phyloP scores from a whole-genome alignment of 2,329 filamentous ascomycete genomes.

The Fusarium sp. region DNA sequence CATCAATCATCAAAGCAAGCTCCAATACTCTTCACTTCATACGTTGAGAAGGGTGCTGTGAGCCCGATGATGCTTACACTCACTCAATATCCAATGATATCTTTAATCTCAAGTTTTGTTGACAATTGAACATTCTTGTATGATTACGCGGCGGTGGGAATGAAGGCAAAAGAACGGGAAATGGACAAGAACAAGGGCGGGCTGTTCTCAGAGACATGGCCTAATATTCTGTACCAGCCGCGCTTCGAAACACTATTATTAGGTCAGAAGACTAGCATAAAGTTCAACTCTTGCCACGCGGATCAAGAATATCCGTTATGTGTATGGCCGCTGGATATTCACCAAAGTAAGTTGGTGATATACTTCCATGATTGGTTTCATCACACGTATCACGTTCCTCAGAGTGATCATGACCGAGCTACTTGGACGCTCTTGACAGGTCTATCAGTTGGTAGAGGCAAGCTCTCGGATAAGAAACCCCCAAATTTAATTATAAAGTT shows the following conservation, averaged over 20 bases:
- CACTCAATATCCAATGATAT: background rate
- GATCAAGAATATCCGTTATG: background rate
- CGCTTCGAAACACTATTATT: background rate
- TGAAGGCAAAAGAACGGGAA: slow-evolving; percentile 22
- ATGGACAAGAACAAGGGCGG: slow-evolving; percentile 15
- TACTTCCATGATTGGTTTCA: background rate
- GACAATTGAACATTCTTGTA: background rate
- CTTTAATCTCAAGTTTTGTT: background rate
- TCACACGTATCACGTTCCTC: background rate
- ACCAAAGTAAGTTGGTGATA: background rate
- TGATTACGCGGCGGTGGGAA: slow-evolving; percentile 29
- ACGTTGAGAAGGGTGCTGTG: background rate
- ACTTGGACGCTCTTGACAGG: background rate
- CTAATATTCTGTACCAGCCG: background rate
- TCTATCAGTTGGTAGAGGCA: background rate
- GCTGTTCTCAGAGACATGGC: slow-evolving; percentile 17
- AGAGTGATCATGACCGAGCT: background rate
- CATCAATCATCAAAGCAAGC: too few relatives aligned
- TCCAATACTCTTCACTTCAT: background rate
- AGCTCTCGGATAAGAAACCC: background rate
- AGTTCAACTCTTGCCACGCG: background rate
- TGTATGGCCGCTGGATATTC: background rate
- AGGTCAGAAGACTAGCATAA: background rate
- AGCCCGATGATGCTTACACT: background rate
- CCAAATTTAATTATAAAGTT: background rate